Base-by-base conservation (phyloP, 2,329 filamentous ascomycete species). In the Sphaerulina vaccinii region DNA sequence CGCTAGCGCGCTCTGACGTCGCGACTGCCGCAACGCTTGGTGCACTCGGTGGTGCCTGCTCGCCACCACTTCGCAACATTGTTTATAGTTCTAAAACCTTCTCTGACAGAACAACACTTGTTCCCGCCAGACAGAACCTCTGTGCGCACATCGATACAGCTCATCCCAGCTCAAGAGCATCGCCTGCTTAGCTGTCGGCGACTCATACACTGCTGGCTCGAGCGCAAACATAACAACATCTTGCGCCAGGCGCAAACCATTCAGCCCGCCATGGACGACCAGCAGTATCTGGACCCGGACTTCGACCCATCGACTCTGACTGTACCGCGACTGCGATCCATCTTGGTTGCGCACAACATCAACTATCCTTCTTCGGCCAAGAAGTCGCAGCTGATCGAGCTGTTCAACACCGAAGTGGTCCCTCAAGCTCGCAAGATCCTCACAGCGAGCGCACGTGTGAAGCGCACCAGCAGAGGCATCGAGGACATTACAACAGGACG, bases 331-430 rank as follows among this genome's bases (percentile, higher is more conserved):
- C 78, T 99, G 62, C 88, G 93, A 64, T 92, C 88, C 42, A 95
- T 97, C 60, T 83, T 99, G 52, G 88, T 97, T 65, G 87, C 84
- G 59, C 89, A 99, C 74, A 87, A 90, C 68, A 77, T 97, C 65
- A 75, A 83, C 32, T 97, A 96, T 68, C 86, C 91, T 4, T 85
- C 89, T 0, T 91, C 85, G 3, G 90, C 93, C 10, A 99, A 97
- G 75, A 99, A 99, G 75, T 76, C 83, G 0, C 86, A 95, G 66
- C 83, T 99, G 18, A 79, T 99, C 54, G 84, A 87, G 6, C 83
- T 97, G 40, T 90, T 99, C 71, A 84, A 86, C 66, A 78, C 87
- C 24, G 77, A 93, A 57, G 80, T 99, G 22, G 73, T 88, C 3
- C 87, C 92, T 0, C 86, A 92, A 63, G 86, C 89, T 1, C 81